Conservation (phyloP, 192 early-diverging fungal species). For the Endogone sp. region DNA sequence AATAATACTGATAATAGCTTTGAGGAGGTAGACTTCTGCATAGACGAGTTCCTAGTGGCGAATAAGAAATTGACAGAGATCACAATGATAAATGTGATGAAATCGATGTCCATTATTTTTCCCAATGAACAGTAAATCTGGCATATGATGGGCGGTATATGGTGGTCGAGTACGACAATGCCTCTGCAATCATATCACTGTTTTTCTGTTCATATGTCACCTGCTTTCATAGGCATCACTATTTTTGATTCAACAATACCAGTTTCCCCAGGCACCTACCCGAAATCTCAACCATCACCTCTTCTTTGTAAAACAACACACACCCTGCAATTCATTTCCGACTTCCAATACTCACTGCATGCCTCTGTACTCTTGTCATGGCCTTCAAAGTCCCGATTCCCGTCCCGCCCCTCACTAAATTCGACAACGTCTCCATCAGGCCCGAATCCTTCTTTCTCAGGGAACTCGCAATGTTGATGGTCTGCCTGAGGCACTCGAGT, state of each 20-base stretch:
- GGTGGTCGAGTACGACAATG: too few relatives aligned
- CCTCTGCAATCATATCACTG: too few relatives aligned
- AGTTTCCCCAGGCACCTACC: too few relatives aligned
- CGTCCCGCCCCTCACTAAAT: constrained; percentile 37
- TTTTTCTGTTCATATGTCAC: too few relatives aligned
- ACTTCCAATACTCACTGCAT: constrained; percentile 43
- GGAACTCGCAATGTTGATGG: constrained; percentile 55
- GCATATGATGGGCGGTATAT: too few relatives aligned
- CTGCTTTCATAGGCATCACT: too few relatives aligned
- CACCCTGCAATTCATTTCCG: neutral
- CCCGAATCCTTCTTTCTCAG: constrained; percentile 59
- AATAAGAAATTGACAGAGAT: neutral
- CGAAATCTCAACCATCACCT: too few relatives aligned
- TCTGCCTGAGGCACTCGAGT: constrained; percentile 53
- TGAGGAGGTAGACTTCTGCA: constrained; percentile 73
- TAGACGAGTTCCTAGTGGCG: constrained; percentile 63
- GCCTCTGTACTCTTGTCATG: constrained; percentile 58
- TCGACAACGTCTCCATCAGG: constrained; percentile 43
- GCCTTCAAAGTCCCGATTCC: constrained; percentile 39
- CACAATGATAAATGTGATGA: neutral
- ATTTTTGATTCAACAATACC: too few relatives aligned
- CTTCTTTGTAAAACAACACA: too few relatives aligned
- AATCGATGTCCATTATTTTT: neutral
- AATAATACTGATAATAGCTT: constrained; percentile 69
- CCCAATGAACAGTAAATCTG: too few relatives aligned